These are phyloP conservation scores for Stereocaulon alpinum DNA, from an alignment of 495 filamentous ascomycete species.

Conservation along the genomic window DNA sequence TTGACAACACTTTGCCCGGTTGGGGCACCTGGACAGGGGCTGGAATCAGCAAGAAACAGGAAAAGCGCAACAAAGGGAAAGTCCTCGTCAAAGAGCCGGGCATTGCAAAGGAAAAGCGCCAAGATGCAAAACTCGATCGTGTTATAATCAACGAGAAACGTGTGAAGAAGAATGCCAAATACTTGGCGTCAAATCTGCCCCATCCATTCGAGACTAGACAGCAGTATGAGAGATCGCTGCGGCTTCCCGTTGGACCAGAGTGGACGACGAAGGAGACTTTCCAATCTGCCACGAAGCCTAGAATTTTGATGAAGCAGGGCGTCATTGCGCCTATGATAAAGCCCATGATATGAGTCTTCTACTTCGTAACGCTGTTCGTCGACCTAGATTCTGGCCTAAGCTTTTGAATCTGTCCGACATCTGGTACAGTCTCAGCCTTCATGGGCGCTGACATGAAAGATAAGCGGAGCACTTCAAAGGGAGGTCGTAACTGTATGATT, in stretches of 20 bases:
- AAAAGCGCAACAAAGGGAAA: conserved; percentile 46
- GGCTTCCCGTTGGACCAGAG: conserved; percentile 83
- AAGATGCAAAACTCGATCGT: conserved; percentile 67
- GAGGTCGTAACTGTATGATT: too few species aligned
- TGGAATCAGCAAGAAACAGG: conserved; percentile 55
- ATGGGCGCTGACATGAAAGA: too few species aligned
- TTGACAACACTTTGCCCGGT: conserved; percentile 78
- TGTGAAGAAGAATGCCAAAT: conserved; percentile 86
- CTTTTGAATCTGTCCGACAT: too few species aligned
- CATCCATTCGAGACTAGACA: conserved; percentile 74
- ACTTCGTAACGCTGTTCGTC: too few species aligned
- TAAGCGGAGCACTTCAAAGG: too few species aligned
- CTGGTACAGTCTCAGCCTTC: too few species aligned
- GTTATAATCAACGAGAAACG: conserved; percentile 92
- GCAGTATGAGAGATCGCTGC: conserved; percentile 84
- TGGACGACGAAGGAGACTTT: conserved; percentile 92
- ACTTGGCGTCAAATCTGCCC: conserved; percentile 70
- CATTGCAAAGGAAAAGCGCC: conserved; percentile 63
- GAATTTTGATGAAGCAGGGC: conserved; percentile 85
- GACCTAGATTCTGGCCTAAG: too few species aligned
- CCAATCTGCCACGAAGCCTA: conserved; percentile 81
- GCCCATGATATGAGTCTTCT: conserved; percentile 44
- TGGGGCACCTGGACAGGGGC: conserved; percentile 88
- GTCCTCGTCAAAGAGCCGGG: conserved; percentile 63
- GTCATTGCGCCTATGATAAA: conserved; percentile 82